Evolutionary conservation across 495 filamentous ascomycete genomes (phyloP).

Genomic region (Saxophila tyrrhenica): DNA sequence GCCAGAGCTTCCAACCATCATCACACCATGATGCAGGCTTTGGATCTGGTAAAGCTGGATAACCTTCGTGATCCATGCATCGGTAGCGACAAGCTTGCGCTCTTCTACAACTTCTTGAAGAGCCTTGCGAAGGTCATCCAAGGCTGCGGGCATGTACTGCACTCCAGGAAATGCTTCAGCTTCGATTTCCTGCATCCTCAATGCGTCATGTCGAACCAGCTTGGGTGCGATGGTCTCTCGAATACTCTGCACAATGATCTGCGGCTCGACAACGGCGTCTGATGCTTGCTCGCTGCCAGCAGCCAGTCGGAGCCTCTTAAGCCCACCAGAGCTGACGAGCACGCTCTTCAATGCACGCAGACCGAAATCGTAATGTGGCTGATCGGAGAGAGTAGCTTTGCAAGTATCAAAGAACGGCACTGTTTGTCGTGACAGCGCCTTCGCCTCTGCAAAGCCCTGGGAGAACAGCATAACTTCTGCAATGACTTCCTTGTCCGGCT

Average conservation of each 20-base stretch:
- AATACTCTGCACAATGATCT: constrained; percentile 96
- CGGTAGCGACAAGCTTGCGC: constrained; percentile 73
- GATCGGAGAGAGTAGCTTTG: constrained; percentile 67
- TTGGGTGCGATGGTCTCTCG: constrained; percentile 98
- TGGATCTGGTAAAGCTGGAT: constrained; percentile 97
- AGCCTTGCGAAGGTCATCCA: constrained; percentile 64
- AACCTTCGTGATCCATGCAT: constrained; percentile 93
- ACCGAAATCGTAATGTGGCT: constrained; percentile 98
- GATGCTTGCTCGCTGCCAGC: constrained; percentile 41
- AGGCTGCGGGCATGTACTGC: constrained; percentile 78
- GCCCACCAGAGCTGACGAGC: constrained; percentile 86
- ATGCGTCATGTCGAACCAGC: constrained; percentile 80
- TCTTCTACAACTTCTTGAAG: constrained; percentile 74
- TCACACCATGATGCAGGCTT: constrained; percentile 94
- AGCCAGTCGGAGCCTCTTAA: constrained; percentile 72
- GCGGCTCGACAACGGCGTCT: constrained; percentile 77
- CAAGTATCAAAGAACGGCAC: constrained; percentile 98
- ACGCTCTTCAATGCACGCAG: constrained; percentile 96
- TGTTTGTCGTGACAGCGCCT: constrained; percentile 80
- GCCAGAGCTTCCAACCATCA: constrained; percentile 97
- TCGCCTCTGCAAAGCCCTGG: constrained; percentile 94
- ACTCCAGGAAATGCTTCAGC: constrained; percentile 80
- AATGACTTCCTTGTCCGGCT: constrained; percentile 98
- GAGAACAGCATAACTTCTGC: constrained; percentile 99
- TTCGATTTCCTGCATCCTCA: constrained; percentile 77